Evolutionary conservation across 2,329 filamentous ascomycete genomes (phyloP).

Genomic region (Penicillium sp.): DNA sequence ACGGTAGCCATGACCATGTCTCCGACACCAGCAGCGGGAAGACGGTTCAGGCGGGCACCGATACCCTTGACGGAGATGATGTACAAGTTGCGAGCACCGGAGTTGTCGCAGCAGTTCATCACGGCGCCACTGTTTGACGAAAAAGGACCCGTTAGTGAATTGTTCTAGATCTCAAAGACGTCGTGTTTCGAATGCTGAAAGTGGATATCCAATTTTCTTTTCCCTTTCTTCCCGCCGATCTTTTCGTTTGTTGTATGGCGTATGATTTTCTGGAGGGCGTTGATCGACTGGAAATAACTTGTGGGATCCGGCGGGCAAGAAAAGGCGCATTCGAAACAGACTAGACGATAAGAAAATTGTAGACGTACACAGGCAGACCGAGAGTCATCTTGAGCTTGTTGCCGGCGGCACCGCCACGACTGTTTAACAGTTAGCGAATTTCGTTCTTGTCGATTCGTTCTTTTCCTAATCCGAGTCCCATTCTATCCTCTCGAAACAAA

Average conservation of each 20-base stretch:
- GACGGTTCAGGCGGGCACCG: conserved; percentile 93
- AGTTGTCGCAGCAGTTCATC: conserved; percentile 99
- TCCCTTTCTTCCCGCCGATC: conserved; percentile 5
- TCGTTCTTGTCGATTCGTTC: conserved; percentile 6
- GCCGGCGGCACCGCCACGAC: conserved; percentile 85
- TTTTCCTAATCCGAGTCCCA: conserved; percentile 4
- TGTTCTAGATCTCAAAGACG: conserved; percentile 19
- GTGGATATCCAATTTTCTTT: conserved; percentile 3
- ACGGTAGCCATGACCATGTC: conserved; percentile 99
- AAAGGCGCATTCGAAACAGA: conserved; percentile 9
- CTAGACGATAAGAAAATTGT: conserved; percentile 13
- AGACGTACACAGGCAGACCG: conserved; percentile 97
- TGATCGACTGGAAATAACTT: conserved; percentile 12
- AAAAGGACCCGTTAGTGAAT: conserved; percentile 20
- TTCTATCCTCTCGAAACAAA: conserved; percentile 10
- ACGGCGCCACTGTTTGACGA: conserved; percentile 75
- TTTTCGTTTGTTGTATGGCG: not conserved
- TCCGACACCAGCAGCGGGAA: conserved; percentile 95
- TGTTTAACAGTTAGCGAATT: conserved; percentile 34
- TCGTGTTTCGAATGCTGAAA: conserved; percentile 14
- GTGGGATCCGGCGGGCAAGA: conserved; percentile 11
- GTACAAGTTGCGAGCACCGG: conserved; percentile 96
- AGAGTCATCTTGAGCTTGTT: conserved; percentile 99
- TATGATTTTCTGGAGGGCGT: not conserved
- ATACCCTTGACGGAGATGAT: conserved; percentile 99